Evolutionary conservation across 441 rosid genomes (phyloP).

Genomic region (Populus hybrid): DNA sequence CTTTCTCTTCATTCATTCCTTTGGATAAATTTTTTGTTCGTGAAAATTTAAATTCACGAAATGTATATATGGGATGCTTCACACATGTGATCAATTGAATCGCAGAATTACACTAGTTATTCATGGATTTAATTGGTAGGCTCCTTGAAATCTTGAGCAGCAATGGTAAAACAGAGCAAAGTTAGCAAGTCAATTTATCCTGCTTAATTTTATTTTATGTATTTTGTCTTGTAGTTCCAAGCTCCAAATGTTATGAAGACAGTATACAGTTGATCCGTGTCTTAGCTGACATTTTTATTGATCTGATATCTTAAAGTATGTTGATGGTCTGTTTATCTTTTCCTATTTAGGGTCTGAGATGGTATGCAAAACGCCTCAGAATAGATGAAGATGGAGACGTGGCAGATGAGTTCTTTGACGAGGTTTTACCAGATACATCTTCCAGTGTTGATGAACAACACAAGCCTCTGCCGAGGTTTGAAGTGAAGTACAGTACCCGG

Average conservation of each 20-base stretch:
- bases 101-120: not conserved
- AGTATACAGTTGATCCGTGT: not conserved
- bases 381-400: slow-evolving; percentile 97
- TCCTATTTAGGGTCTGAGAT: slow-evolving; percentile 63
- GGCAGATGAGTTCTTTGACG: slow-evolving; percentile 90
- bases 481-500: too few species aligned
- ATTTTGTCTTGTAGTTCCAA: not conserved
- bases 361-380: slow-evolving; percentile 76
- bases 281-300: not conserved
- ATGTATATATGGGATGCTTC: not conserved
- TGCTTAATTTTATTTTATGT: not conserved
- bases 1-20: not conserved
- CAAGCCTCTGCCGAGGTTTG: too few species aligned
- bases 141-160: not conserved
- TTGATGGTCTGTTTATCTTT: not conserved
- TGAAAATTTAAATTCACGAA: not conserved
- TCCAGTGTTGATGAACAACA: slow-evolving; percentile 33
- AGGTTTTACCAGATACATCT: slow-evolving; percentile 39
- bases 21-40: not conserved
- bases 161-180: not conserved
- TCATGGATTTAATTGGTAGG: not conserved
- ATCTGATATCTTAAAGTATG: not conserved
- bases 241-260: not conserved
- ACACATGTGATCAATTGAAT: not conserved
- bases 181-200: not conserved